Evolutionary conservation across 129 eudicot species (phyloP).

Genomic region (Chrysanthemum lavandulifolium): DNA sequence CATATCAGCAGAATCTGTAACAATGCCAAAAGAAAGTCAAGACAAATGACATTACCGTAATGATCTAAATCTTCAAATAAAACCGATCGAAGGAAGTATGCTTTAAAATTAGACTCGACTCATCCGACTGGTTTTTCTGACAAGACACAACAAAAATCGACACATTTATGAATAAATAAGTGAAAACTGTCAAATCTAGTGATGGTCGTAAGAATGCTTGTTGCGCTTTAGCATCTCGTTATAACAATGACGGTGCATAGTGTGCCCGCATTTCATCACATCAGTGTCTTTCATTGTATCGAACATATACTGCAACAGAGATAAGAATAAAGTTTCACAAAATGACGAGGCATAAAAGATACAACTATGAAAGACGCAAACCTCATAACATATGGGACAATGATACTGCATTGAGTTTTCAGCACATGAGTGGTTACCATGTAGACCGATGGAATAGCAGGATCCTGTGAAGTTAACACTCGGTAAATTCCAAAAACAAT

Average conservation of each 20-base stretch:
- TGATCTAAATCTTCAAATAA: too few relatives aligned
- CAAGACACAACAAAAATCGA: neutral
- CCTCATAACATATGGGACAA: slow-evolving; percentile 98
- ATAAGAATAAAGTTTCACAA: slow-evolving; percentile 15
- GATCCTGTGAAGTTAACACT: slow-evolving; percentile 48
- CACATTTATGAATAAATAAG: too few relatives aligned
- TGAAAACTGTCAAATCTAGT: neutral
- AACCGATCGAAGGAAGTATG: slow-evolving; percentile 55
- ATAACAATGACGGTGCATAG: slow-evolving; percentile 90
- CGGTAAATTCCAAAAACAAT: neutral
- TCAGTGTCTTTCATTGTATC: slow-evolving; percentile 86
- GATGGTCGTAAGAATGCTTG: slow-evolving; percentile 29
- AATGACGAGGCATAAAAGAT: neutral
- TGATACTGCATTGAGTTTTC: slow-evolving; percentile 96
- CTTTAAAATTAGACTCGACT: slow-evolving; percentile 15
- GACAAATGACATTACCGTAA: too few relatives aligned
- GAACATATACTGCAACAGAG: slow-evolving; percentile 63
- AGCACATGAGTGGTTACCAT: slow-evolving; percentile 79
- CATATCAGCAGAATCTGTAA: too few relatives aligned
- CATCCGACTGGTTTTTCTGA: slow-evolving; percentile 19
- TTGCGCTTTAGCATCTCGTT: slow-evolving; percentile 92
- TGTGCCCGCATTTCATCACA: slow-evolving; percentile 97
- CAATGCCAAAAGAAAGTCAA: too few relatives aligned
- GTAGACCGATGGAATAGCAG: slow-evolving; percentile 72
- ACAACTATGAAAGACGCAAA: slow-evolving; percentile 22